These are phyloP conservation scores for Xerocomellus chrysenteron DNA, from an alignment of 768 basidiomycete genomes.

Conservation along the genomic window DNA sequence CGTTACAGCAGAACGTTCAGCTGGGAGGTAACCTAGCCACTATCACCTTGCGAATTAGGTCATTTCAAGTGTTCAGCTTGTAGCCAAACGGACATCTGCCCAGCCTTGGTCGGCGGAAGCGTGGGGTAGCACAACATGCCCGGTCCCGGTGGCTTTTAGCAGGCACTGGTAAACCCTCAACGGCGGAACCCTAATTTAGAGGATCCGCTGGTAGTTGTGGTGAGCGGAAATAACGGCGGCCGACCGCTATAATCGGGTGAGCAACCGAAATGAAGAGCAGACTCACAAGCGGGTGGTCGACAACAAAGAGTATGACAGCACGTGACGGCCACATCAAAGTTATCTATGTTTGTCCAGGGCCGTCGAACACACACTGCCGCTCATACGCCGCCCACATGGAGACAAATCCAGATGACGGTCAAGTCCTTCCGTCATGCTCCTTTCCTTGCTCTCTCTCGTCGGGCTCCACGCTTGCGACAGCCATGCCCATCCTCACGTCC, in stretches of 20 bases:
- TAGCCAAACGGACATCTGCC: neutral
- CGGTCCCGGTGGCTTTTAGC: neutral
- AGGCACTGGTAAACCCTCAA: neutral
- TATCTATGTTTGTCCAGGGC: neutral
- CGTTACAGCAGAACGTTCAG: neutral
- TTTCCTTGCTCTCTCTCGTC: conserved; percentile 16
- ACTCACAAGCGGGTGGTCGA: neutral
- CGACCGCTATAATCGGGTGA: neutral
- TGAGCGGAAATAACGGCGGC: neutral
- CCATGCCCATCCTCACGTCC: conserved; percentile 36
- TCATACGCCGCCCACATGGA: neutral
- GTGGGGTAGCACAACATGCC: no score
- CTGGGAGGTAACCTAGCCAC: neutral
- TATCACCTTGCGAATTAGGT: neutral
- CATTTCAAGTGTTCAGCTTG: no score
- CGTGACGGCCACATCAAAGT: neutral
- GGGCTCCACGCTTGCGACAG: conserved; percentile 23
- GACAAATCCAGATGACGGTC: neutral
- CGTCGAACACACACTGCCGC: neutral
- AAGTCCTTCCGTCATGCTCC: conserved; percentile 8
- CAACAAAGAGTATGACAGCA: neutral
- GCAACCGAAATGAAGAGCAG: neutral
- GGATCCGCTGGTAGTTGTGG: no score
- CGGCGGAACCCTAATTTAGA: neutral
- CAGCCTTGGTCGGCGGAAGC: neutral